Conservation (phyloP, 176 grass and related monocot genomes). For the Rhynchospora tenuis region DNA sequence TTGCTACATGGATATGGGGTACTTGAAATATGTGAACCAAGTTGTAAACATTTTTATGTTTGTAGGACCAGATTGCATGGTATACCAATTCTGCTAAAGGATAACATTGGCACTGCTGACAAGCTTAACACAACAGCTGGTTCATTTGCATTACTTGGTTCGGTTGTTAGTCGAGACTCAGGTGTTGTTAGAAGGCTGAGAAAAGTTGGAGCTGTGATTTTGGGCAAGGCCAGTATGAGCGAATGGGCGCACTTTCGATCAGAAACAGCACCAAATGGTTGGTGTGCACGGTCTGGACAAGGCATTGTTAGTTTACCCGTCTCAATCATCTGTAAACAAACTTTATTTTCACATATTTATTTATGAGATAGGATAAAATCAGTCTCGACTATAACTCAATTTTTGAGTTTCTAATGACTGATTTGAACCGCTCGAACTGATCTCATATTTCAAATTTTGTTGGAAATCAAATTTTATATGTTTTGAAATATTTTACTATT, state of each 20-base stretch:
- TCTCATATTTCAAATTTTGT: no score
- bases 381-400: no score
- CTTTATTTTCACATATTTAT: neutral
- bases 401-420: neutral
- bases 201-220: conserved; percentile 43
- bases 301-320: conserved; percentile 27
- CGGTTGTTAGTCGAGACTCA: conserved; percentile 35
- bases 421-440: no score
- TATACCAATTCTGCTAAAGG: conserved; percentile 61
- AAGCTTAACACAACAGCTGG: conserved; percentile 63
- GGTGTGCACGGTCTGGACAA: conserved; percentile 50
- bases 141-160: conserved; percentile 55
- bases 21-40: neutral
- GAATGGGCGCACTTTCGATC: conserved; percentile 57
- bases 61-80: conserved; percentile 32
- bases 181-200: conserved; percentile 46
- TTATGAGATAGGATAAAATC: no score
- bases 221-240: conserved; percentile 52
- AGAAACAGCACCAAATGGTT: conserved; percentile 3
- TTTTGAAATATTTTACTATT: no score
- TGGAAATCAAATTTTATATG: no score
- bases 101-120: conserved; percentile 48
- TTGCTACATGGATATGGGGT: no score
- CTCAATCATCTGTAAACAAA: neutral
- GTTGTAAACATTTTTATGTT: neutral